Base-by-base conservation (phyloP, 139 green algal genomes). In the Prasinococcaceae sp. region DNA sequence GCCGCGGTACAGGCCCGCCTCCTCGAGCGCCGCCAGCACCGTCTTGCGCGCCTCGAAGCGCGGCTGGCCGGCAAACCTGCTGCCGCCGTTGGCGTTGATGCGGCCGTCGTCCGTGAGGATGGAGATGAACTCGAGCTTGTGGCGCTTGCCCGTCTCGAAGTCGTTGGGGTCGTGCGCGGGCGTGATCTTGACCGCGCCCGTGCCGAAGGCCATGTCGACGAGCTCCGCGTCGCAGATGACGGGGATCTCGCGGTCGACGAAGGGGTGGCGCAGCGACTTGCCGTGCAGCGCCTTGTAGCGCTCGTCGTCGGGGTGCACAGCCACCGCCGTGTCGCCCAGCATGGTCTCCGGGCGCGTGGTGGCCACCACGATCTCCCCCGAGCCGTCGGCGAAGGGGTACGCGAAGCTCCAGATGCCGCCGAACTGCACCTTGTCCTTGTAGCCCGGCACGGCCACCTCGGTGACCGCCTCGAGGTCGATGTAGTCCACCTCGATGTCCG, bases 161-260 rank as follows among this genome's bases (percentile, higher is more conserved):
- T 98, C 90, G 66, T 98, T 98, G 64, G 89, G 85, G 70, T 98
- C 90, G 60, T 98, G 90, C n/a, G 86, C 89, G 10, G 90, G 90
- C 0, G 90, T 98, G 68, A 98, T 89, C 75, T 85, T 92, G 1
- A 92, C 78, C 10, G 75, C 81, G 48, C 83, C 90, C 2, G 90
- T 98, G 6, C 90, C 90, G 55, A 96, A 95, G 2, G 46, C 50
- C 81, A 93, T 92, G 66, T 98, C 89, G 17, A 96, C 88, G 35
- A 94, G 78, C 74, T 93, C 84, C 0, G 78, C 75, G 61, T 98
- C 90, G 48, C 53, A 69, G 59, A 98, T 89, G 76, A 98, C 93
- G 44, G 90, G 90, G 48, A 98, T 84, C 24, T 63, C 52, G 19
- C 90, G 76, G 19, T 72, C 70, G 63, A 75, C 79, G n/a, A 96